phyloP scores from a whole-genome alignment of 257 asterid species.

The Fraxinus quadrangulata region DNA sequence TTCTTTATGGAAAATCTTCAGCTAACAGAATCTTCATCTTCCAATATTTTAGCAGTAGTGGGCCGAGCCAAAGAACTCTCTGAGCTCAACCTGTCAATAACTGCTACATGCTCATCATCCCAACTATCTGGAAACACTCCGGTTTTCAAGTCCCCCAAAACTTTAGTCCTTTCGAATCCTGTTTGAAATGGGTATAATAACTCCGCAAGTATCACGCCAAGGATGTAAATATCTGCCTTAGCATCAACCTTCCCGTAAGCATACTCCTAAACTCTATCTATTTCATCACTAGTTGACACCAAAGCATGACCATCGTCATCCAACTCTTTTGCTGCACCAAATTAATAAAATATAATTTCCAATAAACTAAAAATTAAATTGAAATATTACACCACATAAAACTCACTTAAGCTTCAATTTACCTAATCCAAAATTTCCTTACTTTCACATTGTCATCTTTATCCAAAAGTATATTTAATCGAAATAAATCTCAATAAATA shows the following conservation, averaged over 20 bases:
- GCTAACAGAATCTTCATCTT: not conserved
- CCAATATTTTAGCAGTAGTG: not conserved
- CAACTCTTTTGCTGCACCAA: not conserved
- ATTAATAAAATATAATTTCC: not conserved
- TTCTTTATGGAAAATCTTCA: no score
- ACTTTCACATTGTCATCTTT: no score
- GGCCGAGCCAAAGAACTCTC: not conserved
- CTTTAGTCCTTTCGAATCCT: not conserved
- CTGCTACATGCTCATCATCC: not conserved
- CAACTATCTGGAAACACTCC: not conserved
- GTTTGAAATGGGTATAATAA: not conserved
- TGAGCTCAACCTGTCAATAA: not conserved
- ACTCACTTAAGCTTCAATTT: no score
- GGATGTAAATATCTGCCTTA: not conserved
- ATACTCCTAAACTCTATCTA: no score
- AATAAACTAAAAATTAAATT: no score
- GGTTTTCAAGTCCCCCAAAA: not conserved
- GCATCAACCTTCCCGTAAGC: not conserved
- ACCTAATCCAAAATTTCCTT: no score
- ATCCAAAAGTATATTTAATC: no score
- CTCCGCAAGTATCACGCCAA: not conserved
- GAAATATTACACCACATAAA: no score
- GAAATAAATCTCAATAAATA: no score
- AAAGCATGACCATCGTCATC: not conserved
- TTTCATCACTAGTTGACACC: not conserved